phyloP scores from a whole-genome alignment of 495 filamentous ascomycete species.

The Umbilicaria muhlenbergii region DNA sequence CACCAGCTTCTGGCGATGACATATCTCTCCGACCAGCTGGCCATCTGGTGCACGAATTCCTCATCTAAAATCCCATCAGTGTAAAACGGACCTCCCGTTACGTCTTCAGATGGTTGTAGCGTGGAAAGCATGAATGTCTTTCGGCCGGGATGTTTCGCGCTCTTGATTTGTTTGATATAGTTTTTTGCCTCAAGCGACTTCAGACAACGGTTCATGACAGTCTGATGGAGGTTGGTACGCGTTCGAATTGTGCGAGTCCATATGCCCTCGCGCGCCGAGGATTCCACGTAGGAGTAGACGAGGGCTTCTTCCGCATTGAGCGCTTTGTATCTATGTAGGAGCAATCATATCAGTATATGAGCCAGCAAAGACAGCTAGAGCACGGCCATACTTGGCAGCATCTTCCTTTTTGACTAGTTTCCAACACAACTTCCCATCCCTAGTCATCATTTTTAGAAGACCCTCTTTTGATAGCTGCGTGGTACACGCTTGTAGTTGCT shows the following conservation, averaged over 20 bases:
- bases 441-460: constrained; percentile 43
- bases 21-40: constrained; percentile 51
- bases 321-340: constrained; percentile 38
- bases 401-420: constrained; percentile 49
- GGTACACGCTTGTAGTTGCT: constrained; percentile 41
- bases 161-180: constrained; percentile 64
- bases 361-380: not conserved
- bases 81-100: constrained; percentile 88
- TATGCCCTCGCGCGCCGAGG: constrained; percentile 62
- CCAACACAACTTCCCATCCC: constrained; percentile 45
- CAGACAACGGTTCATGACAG: constrained; percentile 54
- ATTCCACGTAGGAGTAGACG: constrained; percentile 75
- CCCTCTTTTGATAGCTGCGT: constrained; percentile 50
- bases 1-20: constrained; percentile 59
- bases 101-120: constrained; percentile 65
- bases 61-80: constrained; percentile 75
- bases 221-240: constrained; percentile 63
- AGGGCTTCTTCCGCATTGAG: constrained; percentile 57
- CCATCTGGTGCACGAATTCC: constrained; percentile 61
- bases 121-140: constrained; percentile 52
- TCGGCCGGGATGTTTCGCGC: constrained; percentile 41
- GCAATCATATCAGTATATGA: constrained; percentile 3
- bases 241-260: constrained; percentile 72
- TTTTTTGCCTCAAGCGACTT: constrained; percentile 69
- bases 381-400: constrained; percentile 45